A percentile compares a stretch with the other conserved stretches of the same genome.
Conservation (phyloP, 2,329 filamentous ascomycete species). For the Hypoxylon sp. region DNA sequence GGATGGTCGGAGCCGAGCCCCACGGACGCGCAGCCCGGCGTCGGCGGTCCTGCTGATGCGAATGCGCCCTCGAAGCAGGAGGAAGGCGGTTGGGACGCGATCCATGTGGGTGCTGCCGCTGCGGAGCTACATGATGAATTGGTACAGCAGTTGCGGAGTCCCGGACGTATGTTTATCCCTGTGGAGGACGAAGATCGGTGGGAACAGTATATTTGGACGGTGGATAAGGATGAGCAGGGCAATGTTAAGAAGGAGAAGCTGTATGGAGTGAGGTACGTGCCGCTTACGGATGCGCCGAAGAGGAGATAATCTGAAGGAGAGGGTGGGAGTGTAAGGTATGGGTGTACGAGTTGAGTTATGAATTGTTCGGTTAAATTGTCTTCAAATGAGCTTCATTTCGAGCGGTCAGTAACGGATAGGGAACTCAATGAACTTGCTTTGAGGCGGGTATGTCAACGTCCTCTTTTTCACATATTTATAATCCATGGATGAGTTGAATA, state of each 20-base stretch:
- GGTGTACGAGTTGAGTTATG: not conserved
- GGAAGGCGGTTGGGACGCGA: slow-evolving; percentile 82
- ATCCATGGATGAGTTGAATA: not conserved
- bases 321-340: not conserved
- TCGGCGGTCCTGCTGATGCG: slow-evolving; percentile 43
- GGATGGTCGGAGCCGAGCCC: slow-evolving; percentile 67
- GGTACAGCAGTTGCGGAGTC: slow-evolving; percentile 80
- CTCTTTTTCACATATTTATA: not conserved
- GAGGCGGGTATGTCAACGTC: not conserved
- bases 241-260: slow-evolving; percentile 70
- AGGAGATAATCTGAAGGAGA: not conserved
- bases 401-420: not conserved
- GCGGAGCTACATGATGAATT: slow-evolving; percentile 77
- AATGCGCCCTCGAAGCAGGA: slow-evolving; percentile 55
- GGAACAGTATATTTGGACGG: slow-evolving; percentile 77
- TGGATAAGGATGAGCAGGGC: slow-evolving; percentile 79
- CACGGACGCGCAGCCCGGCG: slow-evolving; percentile 45
- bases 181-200: slow-evolving; percentile 64
- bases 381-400: not conserved
- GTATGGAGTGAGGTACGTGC: slow-evolving; percentile 82
- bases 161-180: slow-evolving; percentile 86
- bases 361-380: not conserved
- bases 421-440: no score
- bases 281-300: slow-evolving; percentile 76
- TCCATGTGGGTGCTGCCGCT: slow-evolving; percentile 94